Percentiles rank a stretch among this genome's conserved stretches.
Conservation (phyloP, 2,329 filamentous ascomycete genomes). For the Fusarium sp. region DNA sequence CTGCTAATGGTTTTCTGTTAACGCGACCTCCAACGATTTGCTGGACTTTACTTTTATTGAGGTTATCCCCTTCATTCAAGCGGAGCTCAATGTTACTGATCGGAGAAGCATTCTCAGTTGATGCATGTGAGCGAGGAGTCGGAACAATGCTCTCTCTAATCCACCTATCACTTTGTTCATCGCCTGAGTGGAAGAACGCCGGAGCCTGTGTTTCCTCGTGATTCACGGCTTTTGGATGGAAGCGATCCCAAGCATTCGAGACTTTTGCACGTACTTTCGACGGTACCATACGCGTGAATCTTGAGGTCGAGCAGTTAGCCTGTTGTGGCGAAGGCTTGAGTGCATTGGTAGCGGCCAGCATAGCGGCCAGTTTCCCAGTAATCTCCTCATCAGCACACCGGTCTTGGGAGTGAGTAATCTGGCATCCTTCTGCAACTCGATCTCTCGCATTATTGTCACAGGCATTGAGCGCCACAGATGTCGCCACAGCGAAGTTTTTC, state of each 20-base stretch:
- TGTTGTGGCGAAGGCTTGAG: slow-evolving; percentile 43
- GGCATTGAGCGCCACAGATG: slow-evolving; percentile 12
- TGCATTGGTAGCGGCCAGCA: slow-evolving; percentile 48
- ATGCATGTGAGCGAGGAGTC: background rate
- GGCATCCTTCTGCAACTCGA: background rate
- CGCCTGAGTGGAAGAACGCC: background rate
- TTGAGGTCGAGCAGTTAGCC: slow-evolving; percentile 25
- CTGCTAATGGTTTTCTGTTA: slow-evolving; percentile 41
- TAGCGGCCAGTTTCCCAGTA: slow-evolving; percentile 46
- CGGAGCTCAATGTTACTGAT: slow-evolving; percentile 46
- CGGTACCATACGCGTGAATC: slow-evolving; percentile 41
- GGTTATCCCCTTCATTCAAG: slow-evolving; percentile 47
- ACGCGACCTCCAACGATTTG: slow-evolving; percentile 44
- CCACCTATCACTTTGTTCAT: background rate
- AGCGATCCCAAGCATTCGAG: slow-evolving; percentile 45
- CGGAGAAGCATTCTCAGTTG: slow-evolving; percentile 23
- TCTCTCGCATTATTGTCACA: slow-evolving; percentile 24
- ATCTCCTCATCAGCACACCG: slow-evolving; percentile 37
- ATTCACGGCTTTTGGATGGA: slow-evolving; percentile 41
- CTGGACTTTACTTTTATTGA: slow-evolving; percentile 48
- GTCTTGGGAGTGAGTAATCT: background rate
- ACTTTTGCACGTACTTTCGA: slow-evolving; percentile 47
- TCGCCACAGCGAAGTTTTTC: background rate
- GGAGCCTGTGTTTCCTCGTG: slow-evolving; percentile 30
- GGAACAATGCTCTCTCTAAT: slow-evolving; percentile 5